Base-by-base conservation (phyloP, 345 rosid species). In the Clausena lansium region DNA sequence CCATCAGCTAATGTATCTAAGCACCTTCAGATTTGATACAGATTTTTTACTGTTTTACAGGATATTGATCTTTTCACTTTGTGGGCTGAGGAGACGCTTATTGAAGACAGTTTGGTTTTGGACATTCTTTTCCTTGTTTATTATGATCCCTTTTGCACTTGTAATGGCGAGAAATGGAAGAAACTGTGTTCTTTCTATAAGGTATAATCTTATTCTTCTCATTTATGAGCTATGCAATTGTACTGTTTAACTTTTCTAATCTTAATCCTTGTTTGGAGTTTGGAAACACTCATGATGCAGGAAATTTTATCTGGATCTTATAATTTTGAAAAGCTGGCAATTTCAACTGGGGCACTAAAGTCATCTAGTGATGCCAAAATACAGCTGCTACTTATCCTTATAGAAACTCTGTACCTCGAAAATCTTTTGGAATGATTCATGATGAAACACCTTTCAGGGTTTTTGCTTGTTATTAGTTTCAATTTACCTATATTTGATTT, bases 11-110 rank as follows among this genome's bases (percentile, higher is more conserved):
- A 71, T 30, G 64, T 73, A 57, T 68, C 55, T 47, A 78, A 75
- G 28, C 79, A 70, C 76, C 66, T 33, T 61, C 57, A 72, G 75
- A 24, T 73, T 50, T 61, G 5, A 76, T 57, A 39, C 68, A 47
- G 32, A 39, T 70, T 78, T 47, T 72, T 28, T 10, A 79, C 55
- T 82, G 74, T 55, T 82, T 71, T 74, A 54, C 76, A 93, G 97
- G 94, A 90, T 85, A 88, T 86, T 80, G 97, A 90, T 84, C 86
- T 92, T 73, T 92, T 89, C 82, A 88, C 91, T 72, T 79, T 94
- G 80, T 96, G 98, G 99, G 97, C 98, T 3, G 97, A 96, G 92
- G 97, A 89, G 90, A 94, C 86, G 60, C 84, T 95, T 35, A 86
- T 83, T 28, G 97, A 96, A 83, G 90, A 90, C 74, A 92, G 83